Conservation (phyloP, 805 yeast genomes). For the Yarrowia sp. region DNA sequence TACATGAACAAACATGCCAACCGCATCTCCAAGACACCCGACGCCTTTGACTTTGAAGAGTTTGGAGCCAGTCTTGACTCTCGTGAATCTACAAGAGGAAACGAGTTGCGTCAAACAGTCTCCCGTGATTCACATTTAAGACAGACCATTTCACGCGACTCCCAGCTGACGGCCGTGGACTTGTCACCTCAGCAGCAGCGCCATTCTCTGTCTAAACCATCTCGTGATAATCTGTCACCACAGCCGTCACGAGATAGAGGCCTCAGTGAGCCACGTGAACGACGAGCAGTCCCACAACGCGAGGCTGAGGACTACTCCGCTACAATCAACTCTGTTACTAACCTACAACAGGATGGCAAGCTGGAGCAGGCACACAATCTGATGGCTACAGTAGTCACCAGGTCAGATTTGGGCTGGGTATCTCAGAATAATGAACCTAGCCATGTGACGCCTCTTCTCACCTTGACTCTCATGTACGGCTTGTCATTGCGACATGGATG, state of each 20-base stretch:
- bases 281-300: neutral
- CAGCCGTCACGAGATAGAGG: neutral
- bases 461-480: slow-evolving; percentile 24
- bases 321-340: slow-evolving; percentile 7
- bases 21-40: slow-evolving; percentile 16
- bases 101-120: neutral
- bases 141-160: slow-evolving; percentile 4
- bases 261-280: neutral
- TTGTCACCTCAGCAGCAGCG: slow-evolving; percentile 1
- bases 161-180: slow-evolving; percentile 18
- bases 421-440: slow-evolving; percentile 3
- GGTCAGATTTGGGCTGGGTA: slow-evolving; percentile 4
- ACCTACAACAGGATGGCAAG: slow-evolving; percentile 18
- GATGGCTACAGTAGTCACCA: slow-evolving; percentile 2
- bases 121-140: neutral
- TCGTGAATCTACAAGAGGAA: slow-evolving; percentile 11
- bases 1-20: slow-evolving; percentile 20
- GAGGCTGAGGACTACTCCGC: slow-evolving; percentile 1
- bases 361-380: slow-evolving; percentile 25
- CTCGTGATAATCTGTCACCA: neutral
- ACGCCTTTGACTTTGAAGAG: slow-evolving; percentile 23
- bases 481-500: slow-evolving; percentile 28
- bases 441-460: slow-evolving; percentile 3
- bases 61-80: slow-evolving; percentile 15
- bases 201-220: neutral